phyloP scores from a whole-genome alignment of 164 flowering plant genomes.

The Litsea cubeba region DNA sequence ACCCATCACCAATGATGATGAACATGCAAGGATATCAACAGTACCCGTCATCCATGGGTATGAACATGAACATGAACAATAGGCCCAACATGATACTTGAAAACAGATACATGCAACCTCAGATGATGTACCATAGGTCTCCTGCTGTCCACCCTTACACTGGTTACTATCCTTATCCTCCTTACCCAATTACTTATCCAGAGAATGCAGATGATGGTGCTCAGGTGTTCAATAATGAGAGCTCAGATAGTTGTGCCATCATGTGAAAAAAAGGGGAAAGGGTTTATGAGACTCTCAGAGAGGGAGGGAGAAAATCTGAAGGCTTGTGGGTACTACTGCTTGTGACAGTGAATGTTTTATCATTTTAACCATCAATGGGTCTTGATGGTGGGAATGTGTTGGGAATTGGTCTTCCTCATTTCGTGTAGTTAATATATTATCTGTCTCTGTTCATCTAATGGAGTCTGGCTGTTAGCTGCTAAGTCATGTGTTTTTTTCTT shows the following conservation, averaged over 20 bases:
- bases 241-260: constrained; percentile 53
- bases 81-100: constrained; percentile 16
- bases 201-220: constrained; percentile 30
- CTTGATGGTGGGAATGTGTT: not conserved
- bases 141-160: constrained; percentile 47
- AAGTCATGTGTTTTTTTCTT: not conserved
- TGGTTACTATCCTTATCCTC: constrained; percentile 31
- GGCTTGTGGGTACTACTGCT: constrained; percentile 12
- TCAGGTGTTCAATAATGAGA: constrained; percentile 60
- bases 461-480: too few relatives aligned
- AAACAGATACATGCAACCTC: constrained; percentile 31
- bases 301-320: not conserved
- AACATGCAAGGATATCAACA: constrained; percentile 14
- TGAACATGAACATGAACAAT: constrained; percentile 29
- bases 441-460: not conserved
- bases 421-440: not conserved
- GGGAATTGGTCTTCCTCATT: not conserved
- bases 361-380: not conserved
- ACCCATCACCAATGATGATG: constrained; percentile 10
- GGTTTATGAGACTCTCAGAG: not conserved
- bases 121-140: constrained; percentile 69
- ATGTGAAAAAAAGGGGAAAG: constrained; percentile 31
- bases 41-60: constrained; percentile 34
- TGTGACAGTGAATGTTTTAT: not conserved
- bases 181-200: constrained; percentile 8